A percentile compares a stretch with the other conserved stretches of the same genome.
These are phyloP conservation scores for Monosporascus ibericus DNA, from an alignment of 2,329 filamentous ascomycete species.

Conservation along the genomic window DNA sequence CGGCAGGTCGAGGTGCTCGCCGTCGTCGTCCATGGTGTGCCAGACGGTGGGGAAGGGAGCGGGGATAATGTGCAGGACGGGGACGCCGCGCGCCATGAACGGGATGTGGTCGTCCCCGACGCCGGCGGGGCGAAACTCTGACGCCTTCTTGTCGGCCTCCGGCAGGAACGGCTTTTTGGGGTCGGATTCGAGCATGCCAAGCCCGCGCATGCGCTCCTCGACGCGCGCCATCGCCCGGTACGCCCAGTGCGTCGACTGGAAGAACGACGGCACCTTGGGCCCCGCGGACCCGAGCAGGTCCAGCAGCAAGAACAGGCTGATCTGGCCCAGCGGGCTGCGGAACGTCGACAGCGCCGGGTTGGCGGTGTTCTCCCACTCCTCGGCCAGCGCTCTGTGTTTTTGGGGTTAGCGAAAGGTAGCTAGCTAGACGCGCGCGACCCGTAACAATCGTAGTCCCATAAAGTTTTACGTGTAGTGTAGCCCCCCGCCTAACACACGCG, in stretches of 20 bases:
- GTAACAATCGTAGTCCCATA: no score
- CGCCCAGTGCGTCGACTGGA: constrained; percentile 76
- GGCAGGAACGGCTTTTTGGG: constrained; percentile 45
- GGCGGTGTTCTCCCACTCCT: constrained; percentile 60
- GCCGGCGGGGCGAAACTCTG: constrained; percentile 26
- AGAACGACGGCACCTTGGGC: constrained; percentile 64
- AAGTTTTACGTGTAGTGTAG: no score
- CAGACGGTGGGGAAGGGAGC: constrained; percentile 65
- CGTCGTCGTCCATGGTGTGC: constrained; percentile 68
- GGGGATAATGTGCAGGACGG: constrained; percentile 71
- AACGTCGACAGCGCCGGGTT: constrained; percentile 66
- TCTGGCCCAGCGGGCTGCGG: constrained; percentile 62
- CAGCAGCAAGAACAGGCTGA: constrained; percentile 69
- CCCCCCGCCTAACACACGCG: no score
- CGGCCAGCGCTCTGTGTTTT: constrained; percentile 53
- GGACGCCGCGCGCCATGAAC: constrained; percentile 68
- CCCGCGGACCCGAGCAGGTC: constrained; percentile 61
- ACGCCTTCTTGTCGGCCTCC: constrained; percentile 42
- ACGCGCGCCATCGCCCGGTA: constrained; percentile 61
- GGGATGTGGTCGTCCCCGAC: constrained; percentile 73
- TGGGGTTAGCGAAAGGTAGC: constrained; percentile 1
- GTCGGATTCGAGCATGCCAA: constrained; percentile 43
- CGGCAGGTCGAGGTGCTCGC: constrained; percentile 62
- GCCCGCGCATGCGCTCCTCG: constrained; percentile 57
- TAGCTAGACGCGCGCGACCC: background rate